Conservation (phyloP, 495 filamentous ascomycete genomes). For the Parathielavia hyrcaniae region DNA sequence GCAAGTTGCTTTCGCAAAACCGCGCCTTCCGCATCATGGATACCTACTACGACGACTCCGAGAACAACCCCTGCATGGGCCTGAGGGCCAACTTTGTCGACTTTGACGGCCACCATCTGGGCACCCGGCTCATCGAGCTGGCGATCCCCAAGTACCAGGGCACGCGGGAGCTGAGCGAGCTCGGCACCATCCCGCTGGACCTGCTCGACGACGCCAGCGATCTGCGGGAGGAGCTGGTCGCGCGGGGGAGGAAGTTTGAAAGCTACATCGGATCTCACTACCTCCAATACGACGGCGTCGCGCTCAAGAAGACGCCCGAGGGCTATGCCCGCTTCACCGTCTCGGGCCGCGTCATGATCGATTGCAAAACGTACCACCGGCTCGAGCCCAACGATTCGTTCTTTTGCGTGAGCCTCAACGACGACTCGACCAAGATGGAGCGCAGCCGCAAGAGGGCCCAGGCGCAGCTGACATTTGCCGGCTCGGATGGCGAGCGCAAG, state of each 20-base stretch:
- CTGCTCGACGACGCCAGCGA: constrained; percentile 23
- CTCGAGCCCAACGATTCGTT: constrained; percentile 27
- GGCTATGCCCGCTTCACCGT: constrained; percentile 28
- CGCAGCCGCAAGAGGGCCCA: background rate
- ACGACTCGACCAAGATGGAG: constrained; percentile 9
- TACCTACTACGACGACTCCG: constrained; percentile 22
- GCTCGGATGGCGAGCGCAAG: constrained; percentile 9
- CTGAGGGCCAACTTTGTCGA: constrained; percentile 26
- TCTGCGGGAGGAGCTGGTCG: constrained; percentile 22
- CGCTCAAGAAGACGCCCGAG: constrained; percentile 23
- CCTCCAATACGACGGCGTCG: constrained; percentile 29
- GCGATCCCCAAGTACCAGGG: constrained; percentile 28
- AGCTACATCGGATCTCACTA: constrained; percentile 29
- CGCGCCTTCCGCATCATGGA: constrained; percentile 29
- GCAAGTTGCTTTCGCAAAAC: constrained; percentile 24
- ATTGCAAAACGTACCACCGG: constrained; percentile 32
- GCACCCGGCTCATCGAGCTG: constrained; percentile 21
- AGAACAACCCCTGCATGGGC: constrained; percentile 10
- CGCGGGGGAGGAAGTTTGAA: constrained; percentile 35
- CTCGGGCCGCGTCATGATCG: constrained; percentile 36
- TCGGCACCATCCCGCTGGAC: constrained; percentile 28
- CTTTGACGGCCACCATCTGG: constrained; percentile 34
- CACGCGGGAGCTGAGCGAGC: constrained; percentile 24
- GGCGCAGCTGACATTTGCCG: constrained; percentile 7
- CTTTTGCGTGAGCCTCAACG: constrained; percentile 8